Percentiles rank a stretch among this genome's conserved stretches.
Evolutionary conservation across 495 filamentous ascomycete species (phyloP).

Genomic region (Podospora didyma): DNA sequence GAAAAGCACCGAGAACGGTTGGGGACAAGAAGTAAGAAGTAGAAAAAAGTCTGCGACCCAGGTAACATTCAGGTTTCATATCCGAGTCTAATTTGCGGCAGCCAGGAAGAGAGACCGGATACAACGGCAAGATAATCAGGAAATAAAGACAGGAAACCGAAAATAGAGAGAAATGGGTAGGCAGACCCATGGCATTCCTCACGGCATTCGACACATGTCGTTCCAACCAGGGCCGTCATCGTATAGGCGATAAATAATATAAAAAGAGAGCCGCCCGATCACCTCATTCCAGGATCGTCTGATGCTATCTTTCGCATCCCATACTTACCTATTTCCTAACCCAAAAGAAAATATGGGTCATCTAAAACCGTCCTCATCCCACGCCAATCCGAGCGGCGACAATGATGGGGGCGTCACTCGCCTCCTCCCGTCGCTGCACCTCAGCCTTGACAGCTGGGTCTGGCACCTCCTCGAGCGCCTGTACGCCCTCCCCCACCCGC

Average conservation of each 20-base stretch:
- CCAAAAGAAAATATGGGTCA: constrained; percentile 3
- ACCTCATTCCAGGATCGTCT: constrained; percentile 1
- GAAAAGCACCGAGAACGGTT: too few species aligned
- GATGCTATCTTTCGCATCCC: neutral
- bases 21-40: too few species aligned
- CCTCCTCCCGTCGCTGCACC: constrained; percentile 2
- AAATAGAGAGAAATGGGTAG: too few species aligned
- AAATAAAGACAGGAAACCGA: too few species aligned
- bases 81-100: too few species aligned
- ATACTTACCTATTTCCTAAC: neutral
- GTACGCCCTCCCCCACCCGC: constrained; percentile 16
- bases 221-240: neutral
- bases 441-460: constrained; percentile 14
- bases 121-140: too few species aligned
- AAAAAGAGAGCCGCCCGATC: neutral
- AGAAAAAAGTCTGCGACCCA: too few species aligned
- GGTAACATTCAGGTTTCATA: too few species aligned
- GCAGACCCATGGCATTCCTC: too few species aligned
- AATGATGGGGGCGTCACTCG: neutral
- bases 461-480: constrained; percentile 27
- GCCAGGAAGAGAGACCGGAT: too few species aligned
- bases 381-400: too few species aligned
- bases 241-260: neutral
- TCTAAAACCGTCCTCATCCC: neutral
- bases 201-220: too few species aligned